phyloP scores from a whole-genome alignment of 2,329 filamentous ascomycete genomes.

The Paracorniculantispora psalliotae region DNA sequence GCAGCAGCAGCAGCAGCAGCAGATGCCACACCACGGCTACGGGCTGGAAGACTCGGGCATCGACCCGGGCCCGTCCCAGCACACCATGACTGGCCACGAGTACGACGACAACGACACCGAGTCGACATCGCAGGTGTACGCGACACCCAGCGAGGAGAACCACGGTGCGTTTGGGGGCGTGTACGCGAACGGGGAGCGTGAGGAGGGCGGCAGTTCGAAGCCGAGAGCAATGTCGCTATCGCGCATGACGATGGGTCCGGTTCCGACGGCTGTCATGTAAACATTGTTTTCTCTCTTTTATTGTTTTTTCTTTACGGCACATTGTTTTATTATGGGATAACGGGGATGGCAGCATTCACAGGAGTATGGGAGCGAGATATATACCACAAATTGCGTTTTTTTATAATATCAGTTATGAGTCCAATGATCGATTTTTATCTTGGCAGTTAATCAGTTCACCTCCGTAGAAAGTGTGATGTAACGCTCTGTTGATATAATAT shows the following conservation, averaged over 20 bases:
- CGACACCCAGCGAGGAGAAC: slow-evolving; percentile 47
- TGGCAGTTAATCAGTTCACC: no score
- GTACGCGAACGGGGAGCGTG: slow-evolving; percentile 37
- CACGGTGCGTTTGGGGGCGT: slow-evolving; percentile 20
- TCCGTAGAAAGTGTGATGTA: background rate
- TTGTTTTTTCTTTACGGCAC: background rate
- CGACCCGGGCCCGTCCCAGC: slow-evolving; percentile 15
- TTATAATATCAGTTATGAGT: background rate
- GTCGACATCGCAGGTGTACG: slow-evolving; percentile 44
- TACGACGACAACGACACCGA: slow-evolving; percentile 29
- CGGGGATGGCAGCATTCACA: background rate
- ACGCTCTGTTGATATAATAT: background rate
- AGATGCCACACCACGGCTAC: background rate
- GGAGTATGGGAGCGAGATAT: background rate
- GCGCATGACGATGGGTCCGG: slow-evolving; percentile 46
- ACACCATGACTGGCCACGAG: slow-evolving; percentile 21
- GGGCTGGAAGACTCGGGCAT: slow-evolving; percentile 6
- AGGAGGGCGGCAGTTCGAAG: slow-evolving; percentile 36
- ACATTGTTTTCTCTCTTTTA: background rate
- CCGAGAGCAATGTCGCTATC: slow-evolving; percentile 61
- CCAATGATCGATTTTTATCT: no score
- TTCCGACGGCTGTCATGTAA: slow-evolving; percentile 22
- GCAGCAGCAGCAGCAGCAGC: background rate
- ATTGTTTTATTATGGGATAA: background rate
- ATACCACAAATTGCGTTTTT: background rate